These are phyloP conservation scores for Podospora conica DNA, from an alignment of 495 filamentous ascomycete genomes.

Conservation along the genomic window DNA sequence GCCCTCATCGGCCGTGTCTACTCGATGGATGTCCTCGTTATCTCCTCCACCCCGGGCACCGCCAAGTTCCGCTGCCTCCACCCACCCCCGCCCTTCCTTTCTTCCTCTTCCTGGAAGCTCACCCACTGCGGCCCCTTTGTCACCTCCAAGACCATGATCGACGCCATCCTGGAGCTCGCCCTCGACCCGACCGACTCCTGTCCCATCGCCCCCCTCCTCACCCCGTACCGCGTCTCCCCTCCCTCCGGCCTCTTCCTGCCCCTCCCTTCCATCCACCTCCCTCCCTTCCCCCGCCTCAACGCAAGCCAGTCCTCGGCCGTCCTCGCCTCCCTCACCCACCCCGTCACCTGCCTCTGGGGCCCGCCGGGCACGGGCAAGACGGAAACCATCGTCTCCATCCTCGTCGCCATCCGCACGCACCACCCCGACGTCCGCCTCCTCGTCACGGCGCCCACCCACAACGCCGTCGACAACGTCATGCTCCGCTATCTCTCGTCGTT, in stretches of 20 bases:
- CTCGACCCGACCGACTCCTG: constrained; percentile 26
- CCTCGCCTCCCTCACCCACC: constrained; percentile 27
- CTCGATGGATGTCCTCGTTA: constrained; percentile 38
- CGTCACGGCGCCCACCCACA: constrained; percentile 47
- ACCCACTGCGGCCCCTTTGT: constrained; percentile 40
- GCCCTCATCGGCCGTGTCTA: constrained; percentile 20
- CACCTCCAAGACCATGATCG: constrained; percentile 42
- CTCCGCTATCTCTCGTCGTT: constrained; percentile 30
- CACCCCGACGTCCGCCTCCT: constrained; percentile 31
- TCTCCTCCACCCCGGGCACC: constrained; percentile 30
- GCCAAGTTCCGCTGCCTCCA: constrained; percentile 41
- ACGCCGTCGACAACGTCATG: constrained; percentile 49
- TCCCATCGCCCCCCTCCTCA: constrained; percentile 29
- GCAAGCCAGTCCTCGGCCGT: constrained; percentile 42
- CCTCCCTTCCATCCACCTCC: background rate
- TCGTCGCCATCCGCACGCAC: constrained; percentile 30
- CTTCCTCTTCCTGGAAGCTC: constrained; percentile 40
- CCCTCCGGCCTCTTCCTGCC: background rate
- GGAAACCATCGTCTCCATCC: constrained; percentile 42
- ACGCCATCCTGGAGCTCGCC: constrained; percentile 37
- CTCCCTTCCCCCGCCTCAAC: constrained; percentile 22
- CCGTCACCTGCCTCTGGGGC: constrained; percentile 45
- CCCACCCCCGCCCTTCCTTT: constrained; percentile 33
- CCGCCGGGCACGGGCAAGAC: constrained; percentile 52
- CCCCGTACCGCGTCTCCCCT: constrained; percentile 4